Evolutionary conservation across 805 yeast species (phyloP).

Genomic region (Jamesozyma spencerorum): DNA sequence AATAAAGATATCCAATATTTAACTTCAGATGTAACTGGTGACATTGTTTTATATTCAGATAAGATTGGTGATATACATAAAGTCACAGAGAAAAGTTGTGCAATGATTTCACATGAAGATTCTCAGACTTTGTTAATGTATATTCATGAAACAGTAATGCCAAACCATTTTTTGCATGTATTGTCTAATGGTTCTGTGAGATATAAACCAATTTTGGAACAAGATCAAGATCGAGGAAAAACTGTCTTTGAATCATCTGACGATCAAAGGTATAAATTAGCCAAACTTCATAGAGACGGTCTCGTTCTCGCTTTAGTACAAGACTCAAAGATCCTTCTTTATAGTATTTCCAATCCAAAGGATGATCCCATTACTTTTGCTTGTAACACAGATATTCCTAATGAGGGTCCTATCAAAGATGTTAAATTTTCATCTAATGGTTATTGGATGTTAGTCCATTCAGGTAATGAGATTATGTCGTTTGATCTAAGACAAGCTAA

Average conservation of each 20-base stretch:
- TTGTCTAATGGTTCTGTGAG: background rate
- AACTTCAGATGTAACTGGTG: no score
- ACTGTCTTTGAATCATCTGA: background rate
- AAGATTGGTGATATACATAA: no score
- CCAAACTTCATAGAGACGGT: constrained; percentile 33
- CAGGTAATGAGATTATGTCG: constrained; percentile 10
- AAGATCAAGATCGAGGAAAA: background rate
- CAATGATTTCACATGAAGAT: no score
- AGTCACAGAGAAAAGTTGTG: no score
- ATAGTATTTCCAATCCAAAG: constrained; percentile 10
- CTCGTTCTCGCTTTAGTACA: constrained; percentile 24
- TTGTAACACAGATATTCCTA: constrained; percentile 8
- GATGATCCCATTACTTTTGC: constrained; percentile 10
- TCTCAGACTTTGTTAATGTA: background rate
- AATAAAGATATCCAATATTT: no score
- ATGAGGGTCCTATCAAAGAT: constrained; percentile 7
- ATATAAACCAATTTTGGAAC: background rate
- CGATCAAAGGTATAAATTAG: background rate
- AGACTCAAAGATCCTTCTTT: constrained; percentile 5
- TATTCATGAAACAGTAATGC: constrained; percentile 1
- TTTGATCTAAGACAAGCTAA: constrained; percentile 23
- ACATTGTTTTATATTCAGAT: no score
- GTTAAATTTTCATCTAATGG: constrained; percentile 26
- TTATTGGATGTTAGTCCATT: constrained; percentile 24
- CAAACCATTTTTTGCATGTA: background rate